Evolutionary conservation across 2,329 filamentous ascomycete genomes (phyloP), one percentile per base, ranked within the genome.

Genomic region (Domatiomyces catenatus): DNA sequence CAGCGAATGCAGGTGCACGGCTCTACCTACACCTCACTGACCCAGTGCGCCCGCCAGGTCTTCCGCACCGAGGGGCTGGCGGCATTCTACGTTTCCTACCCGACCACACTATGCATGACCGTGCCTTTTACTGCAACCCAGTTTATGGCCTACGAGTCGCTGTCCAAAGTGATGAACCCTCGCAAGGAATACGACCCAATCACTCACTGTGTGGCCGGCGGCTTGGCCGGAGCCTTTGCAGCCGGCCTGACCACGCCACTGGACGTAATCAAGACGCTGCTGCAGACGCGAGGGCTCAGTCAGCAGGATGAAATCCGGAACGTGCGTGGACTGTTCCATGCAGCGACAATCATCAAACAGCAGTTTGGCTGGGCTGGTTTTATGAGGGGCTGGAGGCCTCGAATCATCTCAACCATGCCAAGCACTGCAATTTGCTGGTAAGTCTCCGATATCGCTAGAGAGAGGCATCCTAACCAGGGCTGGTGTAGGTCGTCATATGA

Each of bases 341-440:
- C 88, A 6, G 90, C 87, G 56, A 75, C 76, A 55, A 80, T 95
- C 52, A 81, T 95, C 56, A 84, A 88, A 66, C 77, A 79, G 60
- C 80, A 89, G 63, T 90, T 94, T 64, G 92, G 92, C 36, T 75
- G 84, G 61, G 74, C 73, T 51, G 92, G 92, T 2, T 98, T 96
- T 69, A 89, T 95, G 71, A 89, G 93, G 64, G 92, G 92, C 44
- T 79, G 95, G 64, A 82, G 85, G 60, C 92, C 92, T 46, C 77
- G 92, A 62, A 83, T 98, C 46, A 81, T 98, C 55, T 95, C 89
- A 8, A 94, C 92, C 1, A 96, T 96, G 84, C 92, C 92, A 18
- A 95, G 89, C 70, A 98, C 92, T 32, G 92, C 92, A n/a, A 98
- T 98, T 63, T 98, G 92, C 75, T 98, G 92, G 92, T 92, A 66